phyloP scores from a whole-genome alignment of 2,329 filamentous ascomycete genomes.

The Alternaria novae-zelandiae region DNA sequence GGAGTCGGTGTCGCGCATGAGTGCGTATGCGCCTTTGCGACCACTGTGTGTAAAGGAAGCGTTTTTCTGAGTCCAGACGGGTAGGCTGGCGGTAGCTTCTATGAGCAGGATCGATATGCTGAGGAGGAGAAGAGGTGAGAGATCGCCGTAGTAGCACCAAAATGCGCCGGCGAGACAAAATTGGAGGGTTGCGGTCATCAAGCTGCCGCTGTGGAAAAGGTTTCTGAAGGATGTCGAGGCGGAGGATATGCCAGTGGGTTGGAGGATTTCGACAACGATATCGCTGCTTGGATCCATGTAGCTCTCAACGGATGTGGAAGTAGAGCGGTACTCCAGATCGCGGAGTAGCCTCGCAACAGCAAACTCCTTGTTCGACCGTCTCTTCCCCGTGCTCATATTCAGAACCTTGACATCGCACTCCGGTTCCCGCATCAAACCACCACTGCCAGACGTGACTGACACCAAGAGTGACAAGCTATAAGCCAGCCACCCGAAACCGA shows the following conservation, averaged over 20 bases:
- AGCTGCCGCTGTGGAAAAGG: neutral
- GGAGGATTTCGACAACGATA: neutral
- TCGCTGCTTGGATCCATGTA: too few species aligned
- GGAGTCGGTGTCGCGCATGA: neutral
- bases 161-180: neutral
- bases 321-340: neutral
- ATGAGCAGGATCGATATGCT: neutral
- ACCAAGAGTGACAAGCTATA: neutral
- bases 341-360: neutral
- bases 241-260: neutral
- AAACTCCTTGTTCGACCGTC: neutral
- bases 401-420: neutral
- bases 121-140: neutral
- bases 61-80: neutral
- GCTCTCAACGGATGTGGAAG: too few species aligned
- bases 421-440: neutral
- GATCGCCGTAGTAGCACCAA: neutral
- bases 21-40: neutral
- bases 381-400: neutral
- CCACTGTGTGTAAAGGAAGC: too few species aligned
- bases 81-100: neutral
- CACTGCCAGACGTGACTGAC: too few species aligned
- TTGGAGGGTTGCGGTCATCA: neutral
- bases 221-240: neutral
- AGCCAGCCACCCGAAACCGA: neutral